phyloP scores from a whole-genome alignment of 805 yeast genomes.

The Zygosaccharomyces siamensis region DNA sequence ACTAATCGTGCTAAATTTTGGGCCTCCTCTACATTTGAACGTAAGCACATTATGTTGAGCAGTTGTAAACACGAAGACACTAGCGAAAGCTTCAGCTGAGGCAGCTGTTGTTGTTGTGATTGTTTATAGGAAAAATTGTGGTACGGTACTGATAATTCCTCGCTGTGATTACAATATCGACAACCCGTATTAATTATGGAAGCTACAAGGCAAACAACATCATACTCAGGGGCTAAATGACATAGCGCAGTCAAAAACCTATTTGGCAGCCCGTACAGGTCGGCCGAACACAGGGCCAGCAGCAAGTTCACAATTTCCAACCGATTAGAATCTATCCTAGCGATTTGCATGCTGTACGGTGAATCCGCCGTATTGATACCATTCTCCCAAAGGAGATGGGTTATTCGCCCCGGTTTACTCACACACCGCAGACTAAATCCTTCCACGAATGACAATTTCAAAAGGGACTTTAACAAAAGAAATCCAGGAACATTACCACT shows the following conservation, averaged over 20 bases:
- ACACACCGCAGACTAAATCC: constrained; percentile 26
- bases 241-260: constrained; percentile 53
- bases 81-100: constrained; percentile 38
- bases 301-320: constrained; percentile 61
- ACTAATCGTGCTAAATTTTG: neutral
- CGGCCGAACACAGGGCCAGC: constrained; percentile 54
- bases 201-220: constrained; percentile 50
- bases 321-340: constrained; percentile 56
- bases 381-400: constrained; percentile 65
- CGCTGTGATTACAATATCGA: constrained; percentile 42
- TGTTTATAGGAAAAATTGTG: constrained; percentile 13
- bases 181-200: constrained; percentile 64
- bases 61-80: constrained; percentile 58
- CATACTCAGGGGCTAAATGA: constrained; percentile 45
- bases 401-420: constrained; percentile 25
- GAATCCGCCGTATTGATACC: constrained; percentile 54
- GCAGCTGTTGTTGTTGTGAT: constrained; percentile 20
- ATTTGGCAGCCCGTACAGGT: constrained; percentile 51
- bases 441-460: constrained; percentile 28
- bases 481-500: constrained; percentile 16
- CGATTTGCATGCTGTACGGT: constrained; percentile 33
- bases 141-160: constrained; percentile 28
- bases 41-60: constrained; percentile 44
- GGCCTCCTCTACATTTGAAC: neutral
- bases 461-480: constrained; percentile 21